Evolutionary conservation across 192 early-diverging fungal species (phyloP).

Genomic region (Coemansia sp.): DNA sequence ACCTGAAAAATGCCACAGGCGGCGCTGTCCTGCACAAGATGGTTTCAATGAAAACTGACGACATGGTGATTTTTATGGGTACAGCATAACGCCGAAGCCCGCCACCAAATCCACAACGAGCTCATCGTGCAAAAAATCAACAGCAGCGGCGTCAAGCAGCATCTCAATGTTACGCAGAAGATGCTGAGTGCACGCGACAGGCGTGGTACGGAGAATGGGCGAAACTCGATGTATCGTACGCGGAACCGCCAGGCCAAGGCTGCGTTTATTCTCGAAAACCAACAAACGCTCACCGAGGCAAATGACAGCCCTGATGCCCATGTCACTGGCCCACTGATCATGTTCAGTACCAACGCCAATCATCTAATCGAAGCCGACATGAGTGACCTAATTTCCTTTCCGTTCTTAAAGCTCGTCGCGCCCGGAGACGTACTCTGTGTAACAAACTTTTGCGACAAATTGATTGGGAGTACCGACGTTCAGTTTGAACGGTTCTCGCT

Average conservation of each 20-base stretch:
- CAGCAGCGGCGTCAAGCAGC: background rate
- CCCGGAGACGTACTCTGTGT: conserved; percentile 32
- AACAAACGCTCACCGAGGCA: background rate
- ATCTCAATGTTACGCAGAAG: background rate
- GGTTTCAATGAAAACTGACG: background rate
- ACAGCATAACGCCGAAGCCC: background rate
- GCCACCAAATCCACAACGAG: background rate
- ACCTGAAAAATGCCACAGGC: background rate
- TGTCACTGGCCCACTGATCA: conserved; percentile 27
- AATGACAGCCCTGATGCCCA: background rate
- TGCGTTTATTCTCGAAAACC: conserved; percentile 35
- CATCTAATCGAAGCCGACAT: conserved; percentile 36
- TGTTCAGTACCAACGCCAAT: conserved; percentile 34
- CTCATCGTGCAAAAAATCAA: conserved; percentile 1
- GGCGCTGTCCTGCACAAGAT: background rate
- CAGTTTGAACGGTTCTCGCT: conserved; percentile 39
- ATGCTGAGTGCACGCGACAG: background rate
- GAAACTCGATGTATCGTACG: conserved; percentile 27
- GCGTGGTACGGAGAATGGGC: conserved; percentile 6
- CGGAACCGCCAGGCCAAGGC: conserved; percentile 29
- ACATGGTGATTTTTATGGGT: background rate
- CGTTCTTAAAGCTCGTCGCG: conserved; percentile 45
- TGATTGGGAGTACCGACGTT: conserved; percentile 30
- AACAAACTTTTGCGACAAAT: conserved; percentile 29
- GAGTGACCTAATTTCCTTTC: conserved; percentile 27